Evolutionary conservation across 306 rosid species (phyloP).

Genomic region (Corylus avellana): DNA sequence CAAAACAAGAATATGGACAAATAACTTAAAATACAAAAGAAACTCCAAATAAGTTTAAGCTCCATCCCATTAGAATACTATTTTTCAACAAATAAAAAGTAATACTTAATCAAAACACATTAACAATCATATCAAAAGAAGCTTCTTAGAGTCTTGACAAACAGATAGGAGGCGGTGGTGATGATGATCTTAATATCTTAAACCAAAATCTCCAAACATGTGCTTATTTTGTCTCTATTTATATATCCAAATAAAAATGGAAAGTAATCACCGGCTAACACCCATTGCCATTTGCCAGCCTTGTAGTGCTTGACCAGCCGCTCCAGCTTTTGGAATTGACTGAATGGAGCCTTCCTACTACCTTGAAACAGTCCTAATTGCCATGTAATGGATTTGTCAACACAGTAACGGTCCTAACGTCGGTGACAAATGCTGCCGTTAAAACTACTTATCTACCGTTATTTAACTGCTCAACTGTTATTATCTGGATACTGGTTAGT

Average conservation of each 20-base stretch:
- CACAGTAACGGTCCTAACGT: not conserved
- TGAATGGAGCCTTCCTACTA: not conserved
- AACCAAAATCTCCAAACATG: not conserved
- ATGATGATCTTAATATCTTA: not conserved
- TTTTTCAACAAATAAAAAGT: too few relatives aligned
- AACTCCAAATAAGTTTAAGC: too few relatives aligned
- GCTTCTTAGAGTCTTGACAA: conserved; percentile 7
- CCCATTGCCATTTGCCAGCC: conserved; percentile 1
- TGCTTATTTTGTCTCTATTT: not conserved
- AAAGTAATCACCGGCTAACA: not conserved
- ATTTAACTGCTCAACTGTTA: not conserved
- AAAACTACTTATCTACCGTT: not conserved
- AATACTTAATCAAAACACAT: too few relatives aligned
- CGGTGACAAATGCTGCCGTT: too few relatives aligned
- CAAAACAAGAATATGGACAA: too few relatives aligned
- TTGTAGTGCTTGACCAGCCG: conserved; percentile 16
- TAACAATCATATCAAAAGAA: not conserved
- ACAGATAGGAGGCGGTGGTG: too few relatives aligned
- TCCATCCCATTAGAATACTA: too few relatives aligned
- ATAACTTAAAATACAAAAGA: too few relatives aligned
- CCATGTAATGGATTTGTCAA: not conserved
- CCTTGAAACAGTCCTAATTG: not conserved
- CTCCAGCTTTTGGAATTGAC: conserved; percentile 1
- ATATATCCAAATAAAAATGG: not conserved
- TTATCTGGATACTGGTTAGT: not conserved